These are phyloP conservation scores for Aspergillus sclerotialis DNA, from an alignment of 2,329 filamentous ascomycete genomes.

Conservation along the genomic window DNA sequence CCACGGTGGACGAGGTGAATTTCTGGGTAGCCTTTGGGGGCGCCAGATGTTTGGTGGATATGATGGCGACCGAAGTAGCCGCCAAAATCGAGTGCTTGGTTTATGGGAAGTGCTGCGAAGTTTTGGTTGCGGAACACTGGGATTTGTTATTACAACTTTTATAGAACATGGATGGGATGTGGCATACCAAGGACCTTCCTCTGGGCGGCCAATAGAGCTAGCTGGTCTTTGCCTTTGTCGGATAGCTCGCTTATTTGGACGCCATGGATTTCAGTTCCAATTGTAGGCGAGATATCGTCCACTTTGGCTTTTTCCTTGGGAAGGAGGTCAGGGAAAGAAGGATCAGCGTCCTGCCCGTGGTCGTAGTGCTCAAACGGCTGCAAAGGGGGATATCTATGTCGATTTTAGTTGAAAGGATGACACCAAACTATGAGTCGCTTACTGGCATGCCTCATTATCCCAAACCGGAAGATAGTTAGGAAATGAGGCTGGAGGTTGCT, in stretches of 20 bases:
- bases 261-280: constrained; percentile 64
- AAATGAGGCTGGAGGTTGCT: constrained; percentile 54
- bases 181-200: constrained; percentile 59
- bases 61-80: constrained; percentile 75
- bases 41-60: constrained; percentile 72
- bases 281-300: constrained; percentile 62
- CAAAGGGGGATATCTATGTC: constrained; percentile 52
- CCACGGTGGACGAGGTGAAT: constrained; percentile 73
- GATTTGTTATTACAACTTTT: not conserved
- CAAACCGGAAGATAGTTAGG: constrained; percentile 68
- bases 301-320: constrained; percentile 38
- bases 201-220: constrained; percentile 48
- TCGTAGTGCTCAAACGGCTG: constrained; percentile 66
- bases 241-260: constrained; percentile 64
- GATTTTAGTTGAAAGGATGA: too few species aligned
- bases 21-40: constrained; percentile 65
- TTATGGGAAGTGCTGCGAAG: constrained; percentile 62
- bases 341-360: constrained; percentile 68
- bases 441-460: constrained; percentile 48
- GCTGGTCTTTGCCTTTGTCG: constrained; percentile 65
- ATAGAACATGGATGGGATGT: not conserved
- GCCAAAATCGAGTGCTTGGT: constrained; percentile 61
- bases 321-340: constrained; percentile 62
- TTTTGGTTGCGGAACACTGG: constrained; percentile 67
- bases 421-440: too few species aligned